These are phyloP conservation scores for Phaseolus coccineus DNA, from an alignment of 331 rosid species.

Conservation along the genomic window DNA sequence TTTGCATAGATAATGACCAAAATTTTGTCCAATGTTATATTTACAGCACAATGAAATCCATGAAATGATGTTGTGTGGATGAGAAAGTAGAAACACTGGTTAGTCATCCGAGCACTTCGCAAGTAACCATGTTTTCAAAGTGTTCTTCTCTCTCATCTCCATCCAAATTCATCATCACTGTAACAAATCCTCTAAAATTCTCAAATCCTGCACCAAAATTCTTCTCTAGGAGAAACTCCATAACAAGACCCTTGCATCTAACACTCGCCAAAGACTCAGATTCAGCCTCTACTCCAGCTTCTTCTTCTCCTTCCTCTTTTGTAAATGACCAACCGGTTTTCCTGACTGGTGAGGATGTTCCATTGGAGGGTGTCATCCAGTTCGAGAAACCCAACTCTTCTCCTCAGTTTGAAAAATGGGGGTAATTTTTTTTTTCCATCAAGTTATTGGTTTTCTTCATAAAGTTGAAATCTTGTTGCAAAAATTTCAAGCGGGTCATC, in stretches of 20 bases:
- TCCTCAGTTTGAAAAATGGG: constrained; percentile 79
- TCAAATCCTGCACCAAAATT: constrained; percentile 50
- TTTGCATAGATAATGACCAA: not conserved
- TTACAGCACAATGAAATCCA: not conserved
- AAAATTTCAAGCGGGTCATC: constrained; percentile 16
- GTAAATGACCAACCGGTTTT: constrained; percentile 63
- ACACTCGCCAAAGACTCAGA: constrained; percentile 65
- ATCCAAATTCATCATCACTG: constrained; percentile 52
- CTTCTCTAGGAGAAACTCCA: constrained; percentile 42
- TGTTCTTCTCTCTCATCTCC: constrained; percentile 54
- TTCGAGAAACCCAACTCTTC: constrained; percentile 74
- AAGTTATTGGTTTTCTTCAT: constrained; percentile 2
- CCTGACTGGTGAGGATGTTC: constrained; percentile 71
- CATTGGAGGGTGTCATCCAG: constrained; percentile 94
- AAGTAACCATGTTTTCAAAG: constrained; percentile 62
- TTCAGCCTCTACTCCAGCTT: constrained; percentile 38
- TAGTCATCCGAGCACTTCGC: constrained; percentile 57
- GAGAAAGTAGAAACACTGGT: constrained; percentile 43
- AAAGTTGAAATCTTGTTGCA: not conserved
- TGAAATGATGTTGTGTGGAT: constrained; percentile 27
- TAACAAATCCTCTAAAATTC: constrained; percentile 58
- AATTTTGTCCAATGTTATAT: not conserved
- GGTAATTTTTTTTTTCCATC: constrained; percentile 49
- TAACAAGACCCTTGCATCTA: constrained; percentile 52
- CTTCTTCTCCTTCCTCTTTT: constrained; percentile 46